Conservation (phyloP, 768 basidiomycete species). For the Boletales sp. region DNA sequence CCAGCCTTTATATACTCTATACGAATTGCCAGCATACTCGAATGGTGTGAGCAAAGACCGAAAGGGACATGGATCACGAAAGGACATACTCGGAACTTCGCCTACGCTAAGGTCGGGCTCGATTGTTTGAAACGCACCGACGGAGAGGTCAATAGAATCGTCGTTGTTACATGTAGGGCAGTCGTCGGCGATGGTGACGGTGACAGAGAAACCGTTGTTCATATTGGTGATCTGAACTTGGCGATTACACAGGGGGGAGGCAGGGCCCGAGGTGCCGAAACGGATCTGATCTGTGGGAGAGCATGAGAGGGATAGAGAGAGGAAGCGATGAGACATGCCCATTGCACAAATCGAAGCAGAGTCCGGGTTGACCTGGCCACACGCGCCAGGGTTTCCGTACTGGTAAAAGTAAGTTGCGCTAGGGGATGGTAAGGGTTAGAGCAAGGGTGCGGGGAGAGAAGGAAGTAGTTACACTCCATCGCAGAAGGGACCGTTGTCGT, state of each 20-base stretch:
- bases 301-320: neutral
- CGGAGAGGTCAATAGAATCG: conserved; percentile 75
- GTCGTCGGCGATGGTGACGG: conserved; percentile 68
- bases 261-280: conserved; percentile 45
- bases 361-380: conserved; percentile 63
- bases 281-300: conserved; percentile 41
- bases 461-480: conserved; percentile 42
- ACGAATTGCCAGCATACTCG: conserved; percentile 30
- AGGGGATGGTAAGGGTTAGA: conserved; percentile 4
- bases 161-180: conserved; percentile 73
- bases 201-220: conserved; percentile 48
- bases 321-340: conserved; percentile 35
- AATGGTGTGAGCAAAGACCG: neutral
- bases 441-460: neutral
- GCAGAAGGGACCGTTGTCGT: conserved; percentile 10
- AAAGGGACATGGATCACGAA: neutral
- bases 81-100: conserved; percentile 50
- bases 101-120: conserved; percentile 45
- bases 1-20: conserved; percentile 16
- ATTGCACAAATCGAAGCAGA: conserved; percentile 58
- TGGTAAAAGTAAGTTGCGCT: conserved; percentile 72
- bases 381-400: conserved; percentile 72
- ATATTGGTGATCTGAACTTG: conserved; percentile 61
- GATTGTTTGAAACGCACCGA: conserved; percentile 60
- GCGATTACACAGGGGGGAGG: conserved; percentile 63